Evolutionary conservation across 768 basidiomycete species (phyloP), one percentile per base, ranked within the genome.

Genomic region (Cystofilobasidium macerans): DNA sequence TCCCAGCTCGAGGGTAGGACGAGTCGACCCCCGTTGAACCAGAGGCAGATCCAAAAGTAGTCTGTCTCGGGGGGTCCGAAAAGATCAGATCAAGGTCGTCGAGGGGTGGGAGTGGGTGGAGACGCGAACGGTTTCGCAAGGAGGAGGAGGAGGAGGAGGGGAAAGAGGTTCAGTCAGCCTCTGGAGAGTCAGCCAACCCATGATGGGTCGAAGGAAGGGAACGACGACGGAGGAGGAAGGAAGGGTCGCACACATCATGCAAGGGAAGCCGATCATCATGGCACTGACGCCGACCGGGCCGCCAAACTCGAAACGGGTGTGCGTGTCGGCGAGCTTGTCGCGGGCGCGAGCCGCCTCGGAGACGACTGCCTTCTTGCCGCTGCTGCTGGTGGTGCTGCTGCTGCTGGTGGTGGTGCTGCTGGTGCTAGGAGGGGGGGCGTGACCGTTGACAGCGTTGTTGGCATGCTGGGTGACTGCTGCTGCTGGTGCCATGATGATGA

Each of bases 41-140:
- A 89, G 40, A 97, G 82, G 73, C 95, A 99, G 66, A 89, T 89
- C 90, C 91, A 97, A 69, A 98, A 83, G 79, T 98, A 99, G 77
- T 95, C 76, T 77, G 38, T 3, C 18, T n/a, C n/a, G n/a, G n/a
- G n/a, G n/a, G n/a, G n/a, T n/a, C n/a, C n/a, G n/a, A n/a, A n/a
- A n/a, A n/a, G n/a, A n/a, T n/a, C n/a, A n/a, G n/a, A n/a, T n/a
- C n/a, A n/a, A n/a, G n/a, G n/a, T n/a, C n/a, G n/a, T n/a, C n/a
- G n/a, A n/a, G n/a, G n/a, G n/a, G n/a, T n/a, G n/a, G n/a, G n/a
- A n/a, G n/a, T n/a, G n/a, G n/a, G n/a, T n/a, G n/a, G n/a, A n/a
- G n/a, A n/a, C n/a, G n/a, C n/a, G n/a, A n/a, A n/a, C n/a, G n/a
- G n/a, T n/a, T n/a, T n/a, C n/a, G n/a, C n/a, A n/a, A n/a, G n/a